Base-by-base conservation (phyloP, 768 basidiomycete genomes). In the Lactifluus piperatus region DNA sequence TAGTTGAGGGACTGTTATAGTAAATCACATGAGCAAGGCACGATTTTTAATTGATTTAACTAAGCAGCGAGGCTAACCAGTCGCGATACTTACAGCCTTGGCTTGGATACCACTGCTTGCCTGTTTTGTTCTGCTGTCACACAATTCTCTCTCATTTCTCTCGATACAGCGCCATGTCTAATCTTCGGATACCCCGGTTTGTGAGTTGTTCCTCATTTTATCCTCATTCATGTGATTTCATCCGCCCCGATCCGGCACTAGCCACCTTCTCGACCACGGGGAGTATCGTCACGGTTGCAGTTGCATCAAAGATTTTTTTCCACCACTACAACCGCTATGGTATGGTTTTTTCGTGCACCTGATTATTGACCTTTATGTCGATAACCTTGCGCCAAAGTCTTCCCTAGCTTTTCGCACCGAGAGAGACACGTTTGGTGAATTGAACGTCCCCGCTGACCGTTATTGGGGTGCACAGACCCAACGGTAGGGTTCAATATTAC, bases 381-480 rank as follows among this genome's bases (percentile, higher is more conserved):
- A 14, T 54, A 32, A 36, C 37, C 5, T 24, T 27, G 13, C 18
- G 32, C 30, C 36, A 5, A 54, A 78, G 77, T 72, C 77, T 29
- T 76, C 79, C 58, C 76, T 80, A 66, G 70, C 74, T 32, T 86
- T 81, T 71, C 88, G 94, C 58, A 75, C 78, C 24, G 95, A 99
- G 74, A 85, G 78, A 64, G 97, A 98, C 72, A 97, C 97, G 3
- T 98, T 99, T 71, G 97, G 97, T 34, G 91, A 94, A 61, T 82
- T 99, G 41, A 80, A 88, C 65, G 97, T 99, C 26, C 88, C 89
- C 26, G 81, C 81, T 16, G 85, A 89, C 60, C 82, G 86, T 58
- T 97, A 98, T 74, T 99, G 94, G 93, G 97, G 97, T 60, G 94
- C 94, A 18, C 97, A 98, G 74, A 99, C 97, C 14, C 95, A 98